A percentile compares a stretch with the other conserved stretches of the same genome.
phyloP scores from a whole-genome alignment of 768 basidiomycete genomes.

The Aureoboletus auriporus region DNA sequence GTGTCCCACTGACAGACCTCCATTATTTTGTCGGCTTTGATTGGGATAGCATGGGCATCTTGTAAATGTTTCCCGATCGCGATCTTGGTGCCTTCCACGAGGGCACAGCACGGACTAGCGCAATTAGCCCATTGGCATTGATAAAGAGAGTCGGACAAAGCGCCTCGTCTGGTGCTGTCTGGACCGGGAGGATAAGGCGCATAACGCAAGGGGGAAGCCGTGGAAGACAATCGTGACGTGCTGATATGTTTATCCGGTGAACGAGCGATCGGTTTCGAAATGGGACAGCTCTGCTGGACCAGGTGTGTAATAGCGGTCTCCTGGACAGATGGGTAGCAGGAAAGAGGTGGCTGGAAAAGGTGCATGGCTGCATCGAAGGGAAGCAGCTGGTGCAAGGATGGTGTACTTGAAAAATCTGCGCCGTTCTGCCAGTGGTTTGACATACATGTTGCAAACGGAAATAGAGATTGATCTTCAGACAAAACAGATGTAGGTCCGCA shows the following conservation, averaged over 20 bases:
- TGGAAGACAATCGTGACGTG: background rate
- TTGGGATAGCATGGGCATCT: conserved; percentile 1
- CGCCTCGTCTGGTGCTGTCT: background rate
- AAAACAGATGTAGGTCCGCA: no score
- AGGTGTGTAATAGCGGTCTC: background rate
- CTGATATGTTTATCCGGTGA: background rate
- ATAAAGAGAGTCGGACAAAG: background rate
- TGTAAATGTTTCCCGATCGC: conserved; percentile 14
- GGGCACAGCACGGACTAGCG: background rate
- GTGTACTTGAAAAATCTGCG: background rate
- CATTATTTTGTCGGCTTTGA: conserved; percentile 5
- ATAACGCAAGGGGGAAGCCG: background rate
- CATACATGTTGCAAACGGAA: background rate
- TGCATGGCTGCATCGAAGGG: background rate
- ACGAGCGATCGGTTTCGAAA: background rate
- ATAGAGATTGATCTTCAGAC: no score
- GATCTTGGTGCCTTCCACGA: conserved; percentile 3
- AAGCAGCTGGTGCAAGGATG: background rate
- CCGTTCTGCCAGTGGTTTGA: background rate
- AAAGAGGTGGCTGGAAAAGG: background rate
- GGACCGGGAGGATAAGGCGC: conserved; percentile 4
- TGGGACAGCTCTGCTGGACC: background rate
- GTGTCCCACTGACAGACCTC: conserved; percentile 15
- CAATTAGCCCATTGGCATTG: conserved; percentile 13
- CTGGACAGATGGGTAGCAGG: background rate